Evolutionary conservation across 257 asterid species (phyloP), one percentile per base, ranked within the genome.

Genomic region (Solanum bulbocastanum): DNA sequence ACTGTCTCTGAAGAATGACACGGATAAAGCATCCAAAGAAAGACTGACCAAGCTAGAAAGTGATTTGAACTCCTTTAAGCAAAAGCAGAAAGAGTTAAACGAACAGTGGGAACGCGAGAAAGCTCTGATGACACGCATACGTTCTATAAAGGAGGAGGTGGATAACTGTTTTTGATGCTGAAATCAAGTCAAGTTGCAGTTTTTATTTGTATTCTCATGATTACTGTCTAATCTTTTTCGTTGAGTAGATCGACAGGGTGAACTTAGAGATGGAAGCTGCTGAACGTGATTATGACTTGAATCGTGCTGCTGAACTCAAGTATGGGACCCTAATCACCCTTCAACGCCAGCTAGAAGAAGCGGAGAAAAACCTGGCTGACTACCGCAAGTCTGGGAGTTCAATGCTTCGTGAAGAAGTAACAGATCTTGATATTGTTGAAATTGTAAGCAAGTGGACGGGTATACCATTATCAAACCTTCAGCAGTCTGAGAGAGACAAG

Each of bases 241-340:
- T 86, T 60, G 65, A 46, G 72, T 88, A 96, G 98, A 94, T 96
- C 86, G 99, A 95, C 91, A 94, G 98, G 90, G 98, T 96, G 49
- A 96, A 96, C 91, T 92, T 92, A 83, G 99, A 96, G 94, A 95
- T 95, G 98, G 98, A 96, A 90, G 98, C 98, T 88, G 98, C 99
- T 84, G 98, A 96, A 92, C 98, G 99, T 20, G 98, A 95, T 88
- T 95, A 96, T 93, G 94, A 96, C 90, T 93, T 96, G 33, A 96
- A 89, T 88, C 98, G 97, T 84, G 98, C 99, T 36, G 98, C 99
- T 88, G 98, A 96, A 90, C 99, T 96, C 87, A 96, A 95, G 86
- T 95, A 96, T 44, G 98, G 99, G 78, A 96, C 98, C n/a, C 44
- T 94, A 88, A 94, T 91, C 79, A 89, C 98, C 32, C 98, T 96